Conservation (phyloP, 225 moss, liverwort and hornwort species). For the Ulota crispa region DNA sequence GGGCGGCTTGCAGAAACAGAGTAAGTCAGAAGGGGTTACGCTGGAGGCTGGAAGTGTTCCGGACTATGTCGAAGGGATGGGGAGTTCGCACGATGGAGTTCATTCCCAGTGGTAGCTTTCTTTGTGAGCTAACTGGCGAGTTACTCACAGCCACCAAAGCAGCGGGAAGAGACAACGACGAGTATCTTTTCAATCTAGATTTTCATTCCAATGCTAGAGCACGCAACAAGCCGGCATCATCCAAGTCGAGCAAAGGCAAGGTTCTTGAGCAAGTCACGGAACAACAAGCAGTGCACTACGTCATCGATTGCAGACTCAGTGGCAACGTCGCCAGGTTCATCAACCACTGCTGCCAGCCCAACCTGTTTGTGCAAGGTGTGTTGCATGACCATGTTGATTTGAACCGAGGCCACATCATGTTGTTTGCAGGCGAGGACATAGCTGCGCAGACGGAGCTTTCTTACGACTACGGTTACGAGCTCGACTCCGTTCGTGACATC, state of each 20-base stretch:
- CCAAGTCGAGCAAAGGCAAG: conserved; percentile 29
- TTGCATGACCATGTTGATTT: conserved; percentile 71
- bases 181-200: conserved; percentile 74
- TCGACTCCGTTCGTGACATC: conserved; percentile 43
- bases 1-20: conserved; percentile 50
- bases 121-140: conserved; percentile 88
- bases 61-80: conserved; percentile 72
- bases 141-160: conserved; percentile 51
- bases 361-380: conserved; percentile 84
- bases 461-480: conserved; percentile 77
- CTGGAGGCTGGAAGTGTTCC: conserved; percentile 66
- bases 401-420: conserved; percentile 73
- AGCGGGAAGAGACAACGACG: conserved; percentile 55
- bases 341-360: conserved; percentile 85
- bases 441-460: conserved; percentile 64
- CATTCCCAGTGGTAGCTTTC: conserved; percentile 76
- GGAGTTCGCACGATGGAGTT: conserved; percentile 67
- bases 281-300: conserved; percentile 33
- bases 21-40: conserved; percentile 66
- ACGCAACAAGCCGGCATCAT: conserved; percentile 14
- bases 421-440: conserved; percentile 77
- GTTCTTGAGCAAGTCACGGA: background rate
- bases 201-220: conserved; percentile 40
- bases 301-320: conserved; percentile 58
- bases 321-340: conserved; percentile 83